Base-by-base conservation (phyloP, 441 rosid genomes). In the Flueggea neowawraea region DNA sequence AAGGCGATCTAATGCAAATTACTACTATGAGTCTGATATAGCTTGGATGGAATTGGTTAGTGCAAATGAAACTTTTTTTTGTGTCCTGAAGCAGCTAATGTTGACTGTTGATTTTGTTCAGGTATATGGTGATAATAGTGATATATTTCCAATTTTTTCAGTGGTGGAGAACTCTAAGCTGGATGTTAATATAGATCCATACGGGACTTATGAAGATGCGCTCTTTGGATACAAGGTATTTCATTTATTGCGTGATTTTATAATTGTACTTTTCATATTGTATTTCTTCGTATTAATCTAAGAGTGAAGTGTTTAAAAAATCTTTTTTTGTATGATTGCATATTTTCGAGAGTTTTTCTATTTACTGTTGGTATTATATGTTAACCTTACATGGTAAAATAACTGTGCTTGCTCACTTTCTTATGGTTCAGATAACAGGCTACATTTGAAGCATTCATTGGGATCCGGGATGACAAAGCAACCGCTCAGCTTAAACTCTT, bases 21-120 rank as follows among this genome's bases (percentile, higher is more conserved):
- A 91, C 54, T 95, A 89, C 65, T 84, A 87, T 71, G 94, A 87
- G 55, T 95, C 99, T 0, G 99, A 89, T 77, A 83, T 95, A 61
- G 96, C 99, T 57, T 91, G 97, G 99, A 95, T 95, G 94, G 97
- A 95, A 69, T 73, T 95, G 96, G 99, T 95, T 67, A 77, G 91
- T 67, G 41, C 31, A 36, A 59, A 59, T 32, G 13, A 43, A 36
- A 36, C 6, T 1, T 22, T 55, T 54, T 60, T 56, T 31, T 14
- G 12, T 6, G n/a, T 57, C 28, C 55, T 14, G 54, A 57, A 36
- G 31, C 32, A 43, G 14, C 45, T 55, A 33, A 22, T 28, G 16
- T 61, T 55, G 10, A 43, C 7, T 16, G 11, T 59, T 31, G 17
- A 47, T 47, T 10, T 31, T 1, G 13, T 54, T 54, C 28, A 31